Base-by-base conservation (phyloP, 805 yeast genomes). In the Naumovozyma castellii region DNA sequence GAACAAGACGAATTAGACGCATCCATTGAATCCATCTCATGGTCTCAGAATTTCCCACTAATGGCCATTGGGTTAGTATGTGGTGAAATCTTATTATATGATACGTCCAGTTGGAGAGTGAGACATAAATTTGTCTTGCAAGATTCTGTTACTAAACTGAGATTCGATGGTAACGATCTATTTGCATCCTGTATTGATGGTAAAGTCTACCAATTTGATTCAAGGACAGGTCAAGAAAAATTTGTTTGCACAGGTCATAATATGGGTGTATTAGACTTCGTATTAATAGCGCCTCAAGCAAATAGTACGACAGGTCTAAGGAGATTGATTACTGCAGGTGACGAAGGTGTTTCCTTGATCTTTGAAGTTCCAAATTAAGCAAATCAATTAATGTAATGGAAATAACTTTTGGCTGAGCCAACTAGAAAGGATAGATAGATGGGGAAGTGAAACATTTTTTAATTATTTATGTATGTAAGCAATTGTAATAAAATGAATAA, bases 181-280 rank as follows among this genome's bases (percentile, higher is more conserved):
- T 63, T 82, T 30, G 92, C 81, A 0, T 70, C 86, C 4, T 75
- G 84, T 41, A 84, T 85, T 80, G 83, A 87, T 57, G 97, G 97
- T 42, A 75, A 74, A 49, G 75, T 92, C 28, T 80, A 80, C 62
- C 78, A 81, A 60, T 87, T 86, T 83, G 97, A 92, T 61, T 79
- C 83, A 5, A 79, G 96, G 65, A 80, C 87, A 2, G 95, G 95
- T 42, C 76, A 73, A 43, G 79, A 76, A 53, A 62, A 81, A 43
- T 83, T 81, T 65, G 80, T 72, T 27, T 92, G 94, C 47, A 76
- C 77, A 32, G 99, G 98, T 17, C 98, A 92, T 61, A 83, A 82
- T 62, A 84, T 84, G 83, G 97, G 97, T 46, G 79, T 92, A 15
- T 71, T 92, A 47, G 97, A 86, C 53, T 90, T 92, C 57, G 78